These are phyloP conservation scores for Candida loeiensis DNA, from an alignment of 805 yeast species.

Conservation along the genomic window DNA sequence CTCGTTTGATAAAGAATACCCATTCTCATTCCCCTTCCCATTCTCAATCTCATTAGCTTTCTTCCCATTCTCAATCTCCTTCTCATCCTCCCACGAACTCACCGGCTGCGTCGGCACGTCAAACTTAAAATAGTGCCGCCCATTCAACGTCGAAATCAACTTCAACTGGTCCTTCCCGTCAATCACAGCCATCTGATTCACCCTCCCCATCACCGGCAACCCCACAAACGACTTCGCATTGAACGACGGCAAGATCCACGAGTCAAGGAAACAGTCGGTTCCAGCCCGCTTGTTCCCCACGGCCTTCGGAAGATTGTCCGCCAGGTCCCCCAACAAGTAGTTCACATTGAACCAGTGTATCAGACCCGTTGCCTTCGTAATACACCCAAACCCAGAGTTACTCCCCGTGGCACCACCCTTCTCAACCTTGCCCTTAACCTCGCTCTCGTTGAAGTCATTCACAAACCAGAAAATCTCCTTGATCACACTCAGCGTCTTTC, in stretches of 20 bases:
- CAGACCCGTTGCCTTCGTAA: constrained; percentile 54
- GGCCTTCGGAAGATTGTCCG: constrained; percentile 25
- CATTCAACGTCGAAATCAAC: constrained; percentile 36
- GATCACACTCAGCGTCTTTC: constrained; percentile 57
- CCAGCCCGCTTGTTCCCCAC: neutral
- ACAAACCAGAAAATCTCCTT: constrained; percentile 52
- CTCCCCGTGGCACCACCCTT: constrained; percentile 11
- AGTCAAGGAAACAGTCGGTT: constrained; percentile 22
- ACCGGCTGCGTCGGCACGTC: constrained; percentile 13
- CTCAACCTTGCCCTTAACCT: neutral
- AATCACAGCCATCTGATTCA: constrained; percentile 31
- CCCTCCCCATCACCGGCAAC: constrained; percentile 17
- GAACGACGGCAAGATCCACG: constrained; percentile 47
- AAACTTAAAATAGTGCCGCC: constrained; percentile 37
- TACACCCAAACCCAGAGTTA: constrained; percentile 46
- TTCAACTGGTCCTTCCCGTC: constrained; percentile 30
- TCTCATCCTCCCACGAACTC: neutral
- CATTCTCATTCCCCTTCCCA: too few species aligned
- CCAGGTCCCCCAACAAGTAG: constrained; percentile 32
- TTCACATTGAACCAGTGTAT: constrained; percentile 58
- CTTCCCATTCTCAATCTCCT: too few species aligned
- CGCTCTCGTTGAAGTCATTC: constrained; percentile 23
- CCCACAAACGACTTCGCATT: constrained; percentile 26
- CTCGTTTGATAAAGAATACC: too few species aligned
- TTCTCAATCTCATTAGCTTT: too few species aligned